Evolutionary conservation across 805 yeast species (phyloP), one percentile per base, ranked within the genome.

Genomic region (Barnettozyma vustinii): DNA sequence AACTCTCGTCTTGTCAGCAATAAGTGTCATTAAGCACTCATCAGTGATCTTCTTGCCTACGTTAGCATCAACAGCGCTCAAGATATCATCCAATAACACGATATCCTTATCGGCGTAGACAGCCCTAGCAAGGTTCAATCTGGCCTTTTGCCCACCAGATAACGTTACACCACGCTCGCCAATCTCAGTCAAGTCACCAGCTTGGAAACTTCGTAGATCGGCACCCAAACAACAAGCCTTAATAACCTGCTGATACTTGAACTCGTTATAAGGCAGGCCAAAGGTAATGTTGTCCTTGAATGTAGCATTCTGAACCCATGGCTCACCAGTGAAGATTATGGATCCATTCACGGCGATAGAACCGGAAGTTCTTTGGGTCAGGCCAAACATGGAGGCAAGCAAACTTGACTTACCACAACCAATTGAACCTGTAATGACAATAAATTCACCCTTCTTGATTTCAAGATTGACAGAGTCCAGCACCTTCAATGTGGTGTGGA

Each of bases 101-200:
- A 82, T 69, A 62, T 82, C 86, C 2, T 77, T 72, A 47, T 81
- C 67, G 0, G 86, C 66, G 59, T 83, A 83, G 5, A 83, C 83
- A 0, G 88, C 87, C 57, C 90, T 74, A 0, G 89, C 89, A 40
- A 83, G 66, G 13, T 83, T 74, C 26, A 83, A 65, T 61, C 90
- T 64, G 0, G 84, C 84, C 59, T 78, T 80, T 59, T 80, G 86
- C 9, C 86, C 50, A 85, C 95, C 96, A 12, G 91, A 84, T 27
- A 87, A 67, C 0, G 92, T 84, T 40, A 87, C 80, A 59, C 96
- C 96, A 61, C 87, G 74, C 63, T 87, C 95, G 50, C 96, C 96
- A 55, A 87, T 83, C 63, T 84, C 85, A 0, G 95, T 86, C 49
- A 67, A 57, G 57, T 87, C 95, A 21, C 92, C 92, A 40, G 82